Base-by-base conservation (phyloP, 495 filamentous ascomycete genomes). In the Tuber microsphaerosporum region DNA sequence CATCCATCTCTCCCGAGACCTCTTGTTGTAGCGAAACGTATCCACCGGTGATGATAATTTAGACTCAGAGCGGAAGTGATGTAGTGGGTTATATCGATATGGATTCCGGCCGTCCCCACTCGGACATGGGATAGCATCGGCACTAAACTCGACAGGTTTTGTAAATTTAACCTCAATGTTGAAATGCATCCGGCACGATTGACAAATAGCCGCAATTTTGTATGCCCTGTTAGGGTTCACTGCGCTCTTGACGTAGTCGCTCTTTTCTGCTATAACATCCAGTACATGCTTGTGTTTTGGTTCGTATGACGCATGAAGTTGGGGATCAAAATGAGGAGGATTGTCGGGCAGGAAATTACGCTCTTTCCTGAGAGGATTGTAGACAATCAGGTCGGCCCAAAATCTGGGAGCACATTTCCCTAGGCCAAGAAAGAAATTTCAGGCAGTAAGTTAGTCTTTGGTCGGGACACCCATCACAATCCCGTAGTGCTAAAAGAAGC, bases 381-480 rank as follows among this genome's bases (percentile, higher is more conserved):
- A 77, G 22, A 74, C 70, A 39, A 69, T 65, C 65, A 83, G 70
- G 61, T 83, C 81, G n/a, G 71, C 76, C 75, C 73, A 75, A 72
- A 83, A 65, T 69, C 81, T 79, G 45, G 81, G 84, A 26, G 75
- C 79, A 4, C 71, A 77, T 81, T 82, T 75, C 56, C 76, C 73
- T 82, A 45, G 43, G 84, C 83, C 69, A 82, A 74, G 83, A 86
- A 70, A 84, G 83, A 79, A 82, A 86, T 44, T 85, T 87, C 69
- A 46, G 46, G 68, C 86, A 84, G 26, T 65, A 26, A 65, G 56
- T 34, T 34, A 34, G 56, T 17, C 26, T 34, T 31, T 65, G 26
- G 14, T 8, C 56, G 1, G 16, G 3, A 19, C 16, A 34, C 14
- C 56, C 26, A 65, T 65, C 26, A 65, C n/a, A 5, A 26, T 6